A percentile compares a stretch with the other conserved stretches of the same genome.
Conservation (phyloP, 2,329 filamentous ascomycete genomes). For the Nemania serpens region DNA sequence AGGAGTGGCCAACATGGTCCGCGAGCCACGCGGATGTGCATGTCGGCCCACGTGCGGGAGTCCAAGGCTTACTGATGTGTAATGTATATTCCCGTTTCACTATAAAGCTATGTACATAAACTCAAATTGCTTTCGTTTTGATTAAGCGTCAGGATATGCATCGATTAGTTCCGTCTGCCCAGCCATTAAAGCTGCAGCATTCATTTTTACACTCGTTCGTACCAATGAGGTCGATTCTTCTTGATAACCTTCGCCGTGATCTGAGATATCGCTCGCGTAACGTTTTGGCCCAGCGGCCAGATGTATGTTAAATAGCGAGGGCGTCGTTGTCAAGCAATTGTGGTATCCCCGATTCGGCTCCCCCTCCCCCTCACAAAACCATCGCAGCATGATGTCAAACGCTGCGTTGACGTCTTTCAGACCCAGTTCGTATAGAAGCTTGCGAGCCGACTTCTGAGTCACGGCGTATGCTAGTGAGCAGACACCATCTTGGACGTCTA, state of each 20-base stretch:
- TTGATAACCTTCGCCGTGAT: conserved; percentile 40
- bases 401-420: conserved; percentile 46
- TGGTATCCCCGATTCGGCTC: conserved; percentile 40
- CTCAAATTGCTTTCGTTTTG: neutral
- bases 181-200: conserved; percentile 35
- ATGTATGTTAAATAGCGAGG: conserved; percentile 53
- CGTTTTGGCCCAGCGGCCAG: conserved; percentile 44
- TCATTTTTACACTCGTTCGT: conserved; percentile 48
- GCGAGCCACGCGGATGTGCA: neutral
- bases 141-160: conserved; percentile 12
- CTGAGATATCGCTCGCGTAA: conserved; percentile 45
- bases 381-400: conserved; percentile 52
- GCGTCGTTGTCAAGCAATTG: conserved; percentile 48
- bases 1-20: conserved; percentile 2
- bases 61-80: neutral
- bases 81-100: too few species aligned
- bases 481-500: conserved; percentile 44
- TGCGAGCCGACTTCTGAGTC: conserved; percentile 49
- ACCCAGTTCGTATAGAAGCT: conserved; percentile 49
- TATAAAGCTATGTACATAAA: too few species aligned
- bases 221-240: conserved; percentile 44
- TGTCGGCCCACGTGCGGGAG: neutral
- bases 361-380: conserved; percentile 50
- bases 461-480: conserved; percentile 53
- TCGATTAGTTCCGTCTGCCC: conserved; percentile 8